Evolutionary conservation across 805 yeast species (phyloP), one percentile per base, ranked within the genome.

Genomic region (Huiozyma sinensis): DNA sequence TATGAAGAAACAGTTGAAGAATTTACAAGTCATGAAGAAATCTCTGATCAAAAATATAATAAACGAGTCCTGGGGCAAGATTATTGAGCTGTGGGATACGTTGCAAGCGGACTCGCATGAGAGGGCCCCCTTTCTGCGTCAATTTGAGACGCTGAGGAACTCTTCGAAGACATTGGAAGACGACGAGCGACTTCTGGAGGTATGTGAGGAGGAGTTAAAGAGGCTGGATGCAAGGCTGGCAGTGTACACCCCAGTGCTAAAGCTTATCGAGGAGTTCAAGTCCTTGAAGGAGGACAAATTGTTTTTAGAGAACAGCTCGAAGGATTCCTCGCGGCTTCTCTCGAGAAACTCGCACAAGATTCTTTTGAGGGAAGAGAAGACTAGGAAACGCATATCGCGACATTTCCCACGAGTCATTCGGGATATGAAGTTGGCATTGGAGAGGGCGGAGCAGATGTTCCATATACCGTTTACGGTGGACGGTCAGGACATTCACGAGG

Each of bases 261-360:
- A 67, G 9, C 60, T 75, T n/a, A 74, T 83, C 30, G 69, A 73
- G 5, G 75, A 73, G 38, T 71, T 84, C 49, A 67, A 74, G 38
- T 72, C 69, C 2, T 61, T 88, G 28, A 60, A 78, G 36, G 62
- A 67, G 10, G 94, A 86, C 50, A 83, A 82, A 47, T 50, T 59
- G 1, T 74, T 74, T 39, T 70, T 92, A 34, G 81, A 72, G 33
- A 82, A 77, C 48, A 77, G 92, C 4, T 73, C 83, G 1, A 81
- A 77, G 54, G 92, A 90, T 58, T 79, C 97, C 0, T 78, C 90
- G 0, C 72, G 97, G 48, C 69, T 89, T 37, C 61, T 83, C 39
- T 76, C 82, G 49, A 76, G 84, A 55, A 80, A 83, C 53, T 81
- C 88, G 1, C 89, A 90, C 50, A 81, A 79, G 47, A 81, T 89